These are phyloP conservation scores for Metarhizium brunneum DNA, from an alignment of 2,329 filamentous ascomycete genomes.

Conservation along the genomic window DNA sequence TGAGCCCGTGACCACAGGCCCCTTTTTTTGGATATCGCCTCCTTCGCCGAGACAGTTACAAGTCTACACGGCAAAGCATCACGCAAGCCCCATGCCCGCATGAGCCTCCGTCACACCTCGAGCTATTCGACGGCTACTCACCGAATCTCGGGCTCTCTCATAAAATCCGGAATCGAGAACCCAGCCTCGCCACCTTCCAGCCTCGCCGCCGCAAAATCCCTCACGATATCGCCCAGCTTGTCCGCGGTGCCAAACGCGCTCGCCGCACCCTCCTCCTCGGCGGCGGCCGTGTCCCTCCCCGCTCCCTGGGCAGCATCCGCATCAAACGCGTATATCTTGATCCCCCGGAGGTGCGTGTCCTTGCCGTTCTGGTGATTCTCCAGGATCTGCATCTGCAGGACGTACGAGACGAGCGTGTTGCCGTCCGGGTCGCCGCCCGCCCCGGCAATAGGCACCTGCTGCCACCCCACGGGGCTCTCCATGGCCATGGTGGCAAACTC, in stretches of 20 bases:
- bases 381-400: slow-evolving; percentile 81
- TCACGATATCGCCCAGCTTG: slow-evolving; percentile 19
- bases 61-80: not conserved
- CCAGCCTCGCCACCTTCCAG: slow-evolving; percentile 25
- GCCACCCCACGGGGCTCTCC: slow-evolving; percentile 77
- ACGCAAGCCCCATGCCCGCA: too few relatives aligned
- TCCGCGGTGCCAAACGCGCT: slow-evolving; percentile 9
- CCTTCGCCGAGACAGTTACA: too few relatives aligned
- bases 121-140: slow-evolving; percentile 11
- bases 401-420: slow-evolving; percentile 74
- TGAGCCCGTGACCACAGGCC: too few relatives aligned
- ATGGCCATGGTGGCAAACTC: slow-evolving; percentile 78
- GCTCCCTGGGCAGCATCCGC: slow-evolving; percentile 33
- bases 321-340: slow-evolving; percentile 70
- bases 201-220: slow-evolving; percentile 17
- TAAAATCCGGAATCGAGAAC: slow-evolving; percentile 30
- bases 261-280: slow-evolving; percentile 17
- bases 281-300: slow-evolving; percentile 17
- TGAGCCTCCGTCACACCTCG: too few relatives aligned
- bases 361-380: slow-evolving; percentile 99
- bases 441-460: slow-evolving; percentile 60
- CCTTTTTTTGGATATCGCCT: too few relatives aligned
- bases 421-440: slow-evolving; percentile 52
- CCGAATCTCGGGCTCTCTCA: slow-evolving; percentile 33
- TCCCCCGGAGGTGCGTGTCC: slow-evolving; percentile 89